Conservation (phyloP, 2,329 filamentous ascomycete genomes). For the Calonectria ilicicola region DNA sequence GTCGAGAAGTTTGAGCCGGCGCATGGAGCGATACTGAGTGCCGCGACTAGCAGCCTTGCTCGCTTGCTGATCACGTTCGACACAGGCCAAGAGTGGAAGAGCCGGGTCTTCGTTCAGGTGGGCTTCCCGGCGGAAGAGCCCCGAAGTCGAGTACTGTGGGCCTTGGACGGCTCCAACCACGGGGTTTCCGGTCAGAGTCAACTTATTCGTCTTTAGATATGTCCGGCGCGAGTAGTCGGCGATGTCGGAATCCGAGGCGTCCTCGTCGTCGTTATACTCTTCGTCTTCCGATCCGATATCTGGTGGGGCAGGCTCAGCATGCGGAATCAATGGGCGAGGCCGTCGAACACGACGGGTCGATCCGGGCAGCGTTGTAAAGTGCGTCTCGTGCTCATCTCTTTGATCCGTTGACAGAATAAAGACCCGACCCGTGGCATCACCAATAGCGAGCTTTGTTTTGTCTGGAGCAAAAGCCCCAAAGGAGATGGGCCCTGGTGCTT, state of each 20-base stretch:
- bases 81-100: conserved; percentile 58
- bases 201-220: conserved; percentile 53
- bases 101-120: conserved; percentile 59
- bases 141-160: conserved; percentile 59
- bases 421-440: conserved; percentile 71
- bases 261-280: conserved; percentile 3
- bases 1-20: conserved; percentile 38
- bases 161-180: conserved; percentile 69
- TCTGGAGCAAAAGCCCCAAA: conserved; percentile 70
- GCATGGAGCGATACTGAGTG: conserved; percentile 37
- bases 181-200: conserved; percentile 57
- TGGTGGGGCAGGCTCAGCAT: conserved; percentile 61
- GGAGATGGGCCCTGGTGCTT: conserved; percentile 67
- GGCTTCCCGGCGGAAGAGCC: conserved; percentile 60
- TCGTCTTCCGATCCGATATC: conserved; percentile 23
- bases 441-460: conserved; percentile 65
- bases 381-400: conserved; percentile 50
- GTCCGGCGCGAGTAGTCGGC: conserved; percentile 40
- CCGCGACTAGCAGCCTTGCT: conserved; percentile 47
- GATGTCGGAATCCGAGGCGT: conserved; percentile 29
- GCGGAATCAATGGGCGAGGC: conserved; percentile 62
- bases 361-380: conserved; percentile 53
- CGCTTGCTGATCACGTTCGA: conserved; percentile 58
- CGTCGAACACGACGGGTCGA: conserved; percentile 53
- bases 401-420: conserved; percentile 66